Percentiles rank a stretch among this genome's conserved stretches.
These are phyloP conservation scores for Hypoxylon rubiginosum DNA, from an alignment of 2,329 filamentous ascomycete species.

Conservation along the genomic window DNA sequence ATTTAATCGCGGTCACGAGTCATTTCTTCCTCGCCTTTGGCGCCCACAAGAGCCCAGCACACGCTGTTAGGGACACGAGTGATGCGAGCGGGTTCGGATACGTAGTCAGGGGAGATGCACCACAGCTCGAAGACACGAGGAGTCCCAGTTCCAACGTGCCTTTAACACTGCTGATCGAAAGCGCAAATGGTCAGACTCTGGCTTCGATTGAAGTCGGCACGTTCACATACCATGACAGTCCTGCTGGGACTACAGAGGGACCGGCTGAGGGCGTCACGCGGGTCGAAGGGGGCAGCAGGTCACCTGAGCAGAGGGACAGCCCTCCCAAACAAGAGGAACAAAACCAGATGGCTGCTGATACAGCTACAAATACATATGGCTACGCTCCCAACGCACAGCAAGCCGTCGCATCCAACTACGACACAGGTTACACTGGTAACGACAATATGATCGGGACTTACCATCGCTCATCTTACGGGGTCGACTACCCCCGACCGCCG, in stretches of 20 bases:
- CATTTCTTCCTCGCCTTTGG: slow-evolving; percentile 81
- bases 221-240: slow-evolving; percentile 61
- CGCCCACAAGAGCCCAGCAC: slow-evolving; percentile 77
- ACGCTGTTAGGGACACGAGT: slow-evolving; percentile 72
- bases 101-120: slow-evolving; percentile 78
- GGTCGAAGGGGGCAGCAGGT: slow-evolving; percentile 53
- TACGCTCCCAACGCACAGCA: slow-evolving; percentile 68
- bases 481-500: slow-evolving; percentile 60
- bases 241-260: slow-evolving; percentile 52
- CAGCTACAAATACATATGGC: slow-evolving; percentile 68
- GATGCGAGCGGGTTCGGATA: slow-evolving; percentile 76
- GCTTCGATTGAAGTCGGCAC: slow-evolving; percentile 62
- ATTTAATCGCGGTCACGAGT: slow-evolving; percentile 72
- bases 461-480: slow-evolving; percentile 65
- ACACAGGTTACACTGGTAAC: slow-evolving; percentile 51
- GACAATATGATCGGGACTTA: slow-evolving; percentile 70
- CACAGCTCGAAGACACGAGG: slow-evolving; percentile 68
- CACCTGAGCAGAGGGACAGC: slow-evolving; percentile 60
- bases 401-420: slow-evolving; percentile 57
- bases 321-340: slow-evolving; percentile 54
- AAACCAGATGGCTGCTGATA: slow-evolving; percentile 53
- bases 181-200: slow-evolving; percentile 65
- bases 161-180: slow-evolving; percentile 67
- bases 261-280: slow-evolving; percentile 59
- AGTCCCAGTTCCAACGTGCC: slow-evolving; percentile 66